Conservation (phyloP, 2,329 filamentous ascomycete species). For the Penicillium griseofulvum region DNA sequence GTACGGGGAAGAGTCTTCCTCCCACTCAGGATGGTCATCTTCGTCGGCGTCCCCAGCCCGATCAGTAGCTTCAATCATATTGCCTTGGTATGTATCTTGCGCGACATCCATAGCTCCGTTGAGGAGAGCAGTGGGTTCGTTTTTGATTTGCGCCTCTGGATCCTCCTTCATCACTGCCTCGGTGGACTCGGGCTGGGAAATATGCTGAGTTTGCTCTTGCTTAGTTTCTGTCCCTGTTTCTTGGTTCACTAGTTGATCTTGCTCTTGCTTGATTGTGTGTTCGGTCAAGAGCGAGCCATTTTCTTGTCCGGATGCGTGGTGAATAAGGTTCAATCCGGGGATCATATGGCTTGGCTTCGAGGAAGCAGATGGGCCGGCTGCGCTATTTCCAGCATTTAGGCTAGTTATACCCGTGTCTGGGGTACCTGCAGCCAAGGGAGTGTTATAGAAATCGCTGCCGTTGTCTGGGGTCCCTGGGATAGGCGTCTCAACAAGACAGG, state of each 20-base stretch:
- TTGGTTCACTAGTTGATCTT: background rate
- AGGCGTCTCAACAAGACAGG: slow-evolving; percentile 30
- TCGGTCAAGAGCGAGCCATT: background rate
- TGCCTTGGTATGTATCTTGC: slow-evolving; percentile 7
- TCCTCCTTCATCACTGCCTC: background rate
- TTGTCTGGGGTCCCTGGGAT: slow-evolving; percentile 35
- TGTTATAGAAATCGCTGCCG: slow-evolving; percentile 45
- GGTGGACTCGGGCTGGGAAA: background rate
- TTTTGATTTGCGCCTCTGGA: background rate
- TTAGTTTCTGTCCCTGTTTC: background rate
- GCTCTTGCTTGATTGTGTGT: slow-evolving; percentile 2
- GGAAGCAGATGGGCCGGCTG: slow-evolving; percentile 13
- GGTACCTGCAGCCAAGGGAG: slow-evolving; percentile 32
- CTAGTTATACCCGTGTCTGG: slow-evolving; percentile 20
- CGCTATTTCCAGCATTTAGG: slow-evolving; percentile 1
- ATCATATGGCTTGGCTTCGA: slow-evolving; percentile 28
- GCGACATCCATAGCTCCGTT: slow-evolving; percentile 32
- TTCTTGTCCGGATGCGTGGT: slow-evolving; percentile 15
- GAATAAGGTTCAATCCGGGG: slow-evolving; percentile 39
- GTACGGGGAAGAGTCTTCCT: slow-evolving; percentile 73
- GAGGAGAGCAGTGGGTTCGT: background rate
- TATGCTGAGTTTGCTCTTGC: background rate
- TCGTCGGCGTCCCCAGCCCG: slow-evolving; percentile 35
- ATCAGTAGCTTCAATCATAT: slow-evolving; percentile 4
- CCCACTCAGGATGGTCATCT: slow-evolving; percentile 72